A percentile compares a stretch with the other conserved stretches of the same genome.
These are phyloP conservation scores for Talaromyces funiculosus DNA, from an alignment of 2,329 filamentous ascomycete genomes.

Conservation along the genomic window DNA sequence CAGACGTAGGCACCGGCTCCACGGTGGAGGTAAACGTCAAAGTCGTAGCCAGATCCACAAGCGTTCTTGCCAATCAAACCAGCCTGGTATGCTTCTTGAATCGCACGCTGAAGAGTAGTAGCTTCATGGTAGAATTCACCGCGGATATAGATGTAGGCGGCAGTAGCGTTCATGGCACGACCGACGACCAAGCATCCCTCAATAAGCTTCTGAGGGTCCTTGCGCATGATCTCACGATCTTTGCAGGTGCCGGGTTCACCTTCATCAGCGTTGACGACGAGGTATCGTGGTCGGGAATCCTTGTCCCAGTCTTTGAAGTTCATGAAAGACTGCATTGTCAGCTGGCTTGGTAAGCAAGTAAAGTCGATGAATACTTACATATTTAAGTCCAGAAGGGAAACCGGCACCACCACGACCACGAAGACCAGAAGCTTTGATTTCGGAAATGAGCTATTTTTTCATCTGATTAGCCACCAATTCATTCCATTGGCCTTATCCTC, in stretches of 20 bases:
- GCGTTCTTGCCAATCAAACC: conserved; percentile 98
- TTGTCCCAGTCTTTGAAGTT: conserved; percentile 99
- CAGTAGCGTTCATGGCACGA: conserved; percentile 96
- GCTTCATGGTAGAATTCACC: conserved; percentile 98
- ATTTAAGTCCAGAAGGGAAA: conserved; percentile 98
- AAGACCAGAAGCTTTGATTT: conserved; percentile 94
- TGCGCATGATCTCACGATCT: conserved; percentile 99
- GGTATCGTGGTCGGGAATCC: conserved; percentile 88
- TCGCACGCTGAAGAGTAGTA: conserved; percentile 84
- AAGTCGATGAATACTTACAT: conserved; percentile 59
- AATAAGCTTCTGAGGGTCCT: conserved; percentile 97
- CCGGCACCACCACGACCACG: conserved; percentile 94
- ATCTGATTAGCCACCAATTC: conserved; percentile 2
- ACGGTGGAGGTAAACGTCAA: conserved; percentile 93
- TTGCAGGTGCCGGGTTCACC: conserved; percentile 99
- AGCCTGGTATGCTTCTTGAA: conserved; percentile 94
- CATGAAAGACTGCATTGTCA: conserved; percentile 82
- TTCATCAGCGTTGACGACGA: conserved; percentile 98
- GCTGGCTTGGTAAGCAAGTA: not conserved
- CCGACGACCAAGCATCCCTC: conserved; percentile 95
- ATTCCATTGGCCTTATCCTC: not conserved
- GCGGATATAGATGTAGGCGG: conserved; percentile 98
- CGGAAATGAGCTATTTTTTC: conserved; percentile 70
- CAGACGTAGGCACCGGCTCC: conserved; percentile 97
- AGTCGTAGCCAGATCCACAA: conserved; percentile 94